Conservation (phyloP, 2,329 filamentous ascomycete genomes). For the Aspergillus hortae region DNA sequence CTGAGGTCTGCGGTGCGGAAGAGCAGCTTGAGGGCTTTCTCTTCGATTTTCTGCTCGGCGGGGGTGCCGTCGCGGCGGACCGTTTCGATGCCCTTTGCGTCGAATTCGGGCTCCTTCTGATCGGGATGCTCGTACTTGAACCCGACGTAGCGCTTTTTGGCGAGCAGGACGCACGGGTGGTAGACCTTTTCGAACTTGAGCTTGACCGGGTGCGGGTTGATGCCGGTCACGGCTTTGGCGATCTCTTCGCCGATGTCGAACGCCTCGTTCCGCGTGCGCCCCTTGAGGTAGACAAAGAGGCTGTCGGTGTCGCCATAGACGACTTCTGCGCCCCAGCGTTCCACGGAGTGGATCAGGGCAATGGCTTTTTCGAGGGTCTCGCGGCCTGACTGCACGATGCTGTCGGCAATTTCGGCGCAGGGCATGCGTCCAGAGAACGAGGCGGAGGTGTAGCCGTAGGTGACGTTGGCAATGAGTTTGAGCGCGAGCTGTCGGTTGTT, state of each 20-base stretch:
- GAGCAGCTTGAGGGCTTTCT: conserved; percentile 81
- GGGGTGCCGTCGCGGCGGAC: conserved; percentile 92
- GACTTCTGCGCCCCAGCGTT: conserved; percentile 88
- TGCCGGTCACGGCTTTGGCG: conserved; percentile 76
- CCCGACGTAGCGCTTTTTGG: conserved; percentile 97
- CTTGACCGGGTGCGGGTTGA: conserved; percentile 88
- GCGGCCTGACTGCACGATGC: conserved; percentile 91
- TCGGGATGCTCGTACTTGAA: conserved; percentile 85
- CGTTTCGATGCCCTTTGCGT: conserved; percentile 98
- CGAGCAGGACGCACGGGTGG: conserved; percentile 85
- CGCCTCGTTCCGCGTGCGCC: conserved; percentile 79
- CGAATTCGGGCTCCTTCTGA: conserved; percentile 81
- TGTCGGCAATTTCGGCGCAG: conserved; percentile 95
- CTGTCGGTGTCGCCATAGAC: conserved; percentile 98
- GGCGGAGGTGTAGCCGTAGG: conserved; percentile 95
- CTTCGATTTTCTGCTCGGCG: conserved; percentile 93
- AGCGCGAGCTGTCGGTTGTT: conserved; percentile 93
- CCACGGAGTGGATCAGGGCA: conserved; percentile 82
- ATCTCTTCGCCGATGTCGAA: conserved; percentile 94
- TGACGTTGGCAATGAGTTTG: conserved; percentile 97
- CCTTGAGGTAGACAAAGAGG: conserved; percentile 84
- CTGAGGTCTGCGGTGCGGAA: conserved; percentile 89
- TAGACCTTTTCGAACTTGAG: conserved; percentile 99
- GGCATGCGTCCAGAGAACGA: conserved; percentile 98
- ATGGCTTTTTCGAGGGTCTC: conserved; percentile 95